phyloP scores from a whole-genome alignment of 1,284 basidiomycete genomes.

The Entoloma clypeatum region DNA sequence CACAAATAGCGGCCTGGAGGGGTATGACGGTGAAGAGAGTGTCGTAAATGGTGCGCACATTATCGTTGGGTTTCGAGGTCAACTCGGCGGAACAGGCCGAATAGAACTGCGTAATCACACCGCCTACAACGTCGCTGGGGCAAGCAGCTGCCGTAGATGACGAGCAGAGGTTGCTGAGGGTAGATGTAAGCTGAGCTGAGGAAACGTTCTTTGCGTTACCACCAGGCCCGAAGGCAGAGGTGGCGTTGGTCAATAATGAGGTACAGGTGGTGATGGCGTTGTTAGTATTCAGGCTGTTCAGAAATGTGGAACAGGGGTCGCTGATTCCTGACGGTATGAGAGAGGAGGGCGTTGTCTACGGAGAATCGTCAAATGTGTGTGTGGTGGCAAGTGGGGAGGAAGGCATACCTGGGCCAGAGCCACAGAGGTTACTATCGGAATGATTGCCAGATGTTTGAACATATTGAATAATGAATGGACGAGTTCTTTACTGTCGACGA shows the following conservation, averaged over 20 bases:
- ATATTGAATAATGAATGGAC: slow-evolving; percentile 49
- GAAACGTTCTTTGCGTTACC: slow-evolving; percentile 39
- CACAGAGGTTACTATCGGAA: slow-evolving; percentile 43
- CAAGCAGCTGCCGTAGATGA: slow-evolving; percentile 43
- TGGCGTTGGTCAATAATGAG: slow-evolving; percentile 57
- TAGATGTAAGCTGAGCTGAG: slow-evolving; percentile 43
- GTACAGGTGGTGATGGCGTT: slow-evolving; percentile 58
- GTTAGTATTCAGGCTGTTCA: slow-evolving; percentile 62
- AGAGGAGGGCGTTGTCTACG: slow-evolving; percentile 35
- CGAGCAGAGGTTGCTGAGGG: slow-evolving; percentile 61
- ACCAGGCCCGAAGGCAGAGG: slow-evolving; percentile 55
- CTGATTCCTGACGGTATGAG: slow-evolving; percentile 66
- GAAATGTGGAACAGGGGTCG: slow-evolving; percentile 54
- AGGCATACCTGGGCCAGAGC: slow-evolving; percentile 43
- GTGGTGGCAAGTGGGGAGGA: slow-evolving; percentile 8
- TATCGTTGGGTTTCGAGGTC: slow-evolving; percentile 41
- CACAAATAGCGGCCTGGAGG: slow-evolving; percentile 64
- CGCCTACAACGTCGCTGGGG: slow-evolving; percentile 53
- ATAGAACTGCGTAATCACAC: slow-evolving; percentile 66
- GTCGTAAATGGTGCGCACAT: slow-evolving; percentile 71
- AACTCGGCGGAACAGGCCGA: slow-evolving; percentile 68
- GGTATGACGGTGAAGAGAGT: slow-evolving; percentile 70
- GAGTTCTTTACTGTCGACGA: slow-evolving; percentile 44
- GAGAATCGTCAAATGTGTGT: slow-evolving; percentile 7
- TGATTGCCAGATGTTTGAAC: slow-evolving; percentile 47